These are phyloP conservation scores for Avicennia marina DNA, from an alignment of 257 asterid species.

Conservation along the genomic window DNA sequence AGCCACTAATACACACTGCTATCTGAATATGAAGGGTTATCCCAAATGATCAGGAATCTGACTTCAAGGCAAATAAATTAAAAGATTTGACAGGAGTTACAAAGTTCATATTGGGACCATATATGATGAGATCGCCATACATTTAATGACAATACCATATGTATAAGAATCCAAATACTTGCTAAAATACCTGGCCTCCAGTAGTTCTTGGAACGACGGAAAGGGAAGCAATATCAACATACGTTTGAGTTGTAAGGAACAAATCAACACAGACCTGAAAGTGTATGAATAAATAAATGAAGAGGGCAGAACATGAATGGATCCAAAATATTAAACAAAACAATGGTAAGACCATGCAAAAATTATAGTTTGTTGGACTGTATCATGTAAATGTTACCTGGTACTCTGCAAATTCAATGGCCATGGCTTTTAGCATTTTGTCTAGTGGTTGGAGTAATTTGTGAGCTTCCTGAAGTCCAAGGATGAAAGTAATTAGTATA, in stretches of 20 bases:
- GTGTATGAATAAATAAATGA: background rate
- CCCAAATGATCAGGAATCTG: background rate
- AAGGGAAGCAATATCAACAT: conserved; percentile 91
- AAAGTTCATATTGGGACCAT: too few relatives aligned
- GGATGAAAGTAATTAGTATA: background rate
- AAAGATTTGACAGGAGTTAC: background rate
- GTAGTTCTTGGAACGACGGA: conserved; percentile 89
- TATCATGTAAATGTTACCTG: conserved; percentile 50
- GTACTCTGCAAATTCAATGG: conserved; percentile 96
- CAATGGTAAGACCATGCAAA: background rate
- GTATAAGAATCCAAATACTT: background rate
- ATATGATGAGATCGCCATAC: too few relatives aligned
- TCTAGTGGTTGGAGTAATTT: conserved; percentile 93
- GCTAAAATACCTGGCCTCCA: conserved; percentile 84
- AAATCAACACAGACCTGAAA: conserved; percentile 95
- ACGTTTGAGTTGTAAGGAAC: conserved; percentile 86
- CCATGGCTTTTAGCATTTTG: conserved; percentile 81
- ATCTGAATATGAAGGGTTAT: background rate
- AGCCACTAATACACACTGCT: background rate
- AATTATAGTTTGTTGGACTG: background rate
- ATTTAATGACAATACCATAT: too few relatives aligned
- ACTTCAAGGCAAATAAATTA: too few relatives aligned
- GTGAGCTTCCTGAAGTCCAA: conserved; percentile 82
- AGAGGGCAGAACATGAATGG: background rate
- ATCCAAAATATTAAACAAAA: background rate